These are phyloP conservation scores for Elsinoe perseae DNA, from an alignment of 2,329 filamentous ascomycete species.

Conservation along the genomic window DNA sequence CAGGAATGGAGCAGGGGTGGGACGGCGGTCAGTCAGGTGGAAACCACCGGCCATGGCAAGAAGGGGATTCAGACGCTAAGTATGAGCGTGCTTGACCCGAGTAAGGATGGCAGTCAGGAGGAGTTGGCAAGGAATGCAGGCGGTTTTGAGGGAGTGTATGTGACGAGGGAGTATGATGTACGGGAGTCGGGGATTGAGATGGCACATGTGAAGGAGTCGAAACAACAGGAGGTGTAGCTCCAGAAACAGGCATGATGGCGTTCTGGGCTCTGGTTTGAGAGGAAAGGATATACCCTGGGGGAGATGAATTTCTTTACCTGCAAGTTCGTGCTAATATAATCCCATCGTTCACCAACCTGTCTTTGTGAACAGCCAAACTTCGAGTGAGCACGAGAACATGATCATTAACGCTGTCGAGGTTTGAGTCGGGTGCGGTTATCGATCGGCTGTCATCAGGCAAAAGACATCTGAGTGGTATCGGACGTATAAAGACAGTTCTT, in stretches of 20 bases:
- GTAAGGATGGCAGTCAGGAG: slow-evolving; percentile 9
- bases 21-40: slow-evolving; percentile 1
- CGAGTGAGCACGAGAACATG: too few relatives aligned
- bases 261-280: neutral
- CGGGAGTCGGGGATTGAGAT: slow-evolving; percentile 7
- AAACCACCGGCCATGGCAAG: neutral
- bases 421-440: too few relatives aligned
- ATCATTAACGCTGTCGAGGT: too few relatives aligned
- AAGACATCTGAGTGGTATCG: too few relatives aligned
- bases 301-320: neutral
- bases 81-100: slow-evolving; percentile 8
- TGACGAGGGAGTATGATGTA: slow-evolving; percentile 9
- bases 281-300: neutral
- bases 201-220: neutral
- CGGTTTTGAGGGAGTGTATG: slow-evolving; percentile 3
- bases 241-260: too few relatives aligned
- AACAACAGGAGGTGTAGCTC: neutral
- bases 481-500: too few relatives aligned
- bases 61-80: slow-evolving; percentile 11
- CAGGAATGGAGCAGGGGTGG: neutral
- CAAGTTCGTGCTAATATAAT: too few relatives aligned
- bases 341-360: too few relatives aligned
- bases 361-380: too few relatives aligned
- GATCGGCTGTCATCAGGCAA: too few relatives aligned
- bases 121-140: slow-evolving; percentile 1